Evolutionary conservation across 192 early-diverging fungal genomes (phyloP).

Genomic region (Backusella sp.): DNA sequence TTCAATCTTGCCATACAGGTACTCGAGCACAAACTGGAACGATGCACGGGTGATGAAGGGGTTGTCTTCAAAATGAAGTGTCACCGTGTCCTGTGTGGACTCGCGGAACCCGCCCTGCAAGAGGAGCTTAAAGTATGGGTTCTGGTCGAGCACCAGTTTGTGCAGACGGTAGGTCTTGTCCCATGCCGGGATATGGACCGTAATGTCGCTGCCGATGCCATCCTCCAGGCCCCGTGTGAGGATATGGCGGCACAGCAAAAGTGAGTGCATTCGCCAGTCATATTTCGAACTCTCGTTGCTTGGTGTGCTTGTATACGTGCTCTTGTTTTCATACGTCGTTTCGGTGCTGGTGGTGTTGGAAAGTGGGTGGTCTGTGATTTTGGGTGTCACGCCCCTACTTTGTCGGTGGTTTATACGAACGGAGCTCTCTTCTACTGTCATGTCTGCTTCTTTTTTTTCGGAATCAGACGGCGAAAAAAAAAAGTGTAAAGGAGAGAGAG

Average conservation of each 20-base stretch:
- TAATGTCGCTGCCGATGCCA: conserved; percentile 51
- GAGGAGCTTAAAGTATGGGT: conserved; percentile 46
- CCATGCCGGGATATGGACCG: conserved; percentile 41
- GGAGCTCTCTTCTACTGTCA: not conserved
- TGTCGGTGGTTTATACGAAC: not conserved
- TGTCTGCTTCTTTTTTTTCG: not conserved
- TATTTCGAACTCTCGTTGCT: conserved; percentile 12
- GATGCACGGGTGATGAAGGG: conserved; percentile 46
- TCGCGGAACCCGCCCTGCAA: conserved; percentile 51
- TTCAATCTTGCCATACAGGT: conserved; percentile 50
- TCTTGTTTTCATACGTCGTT: not conserved
- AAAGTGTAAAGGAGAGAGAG: too few species aligned
- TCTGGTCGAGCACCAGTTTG: conserved; percentile 52
- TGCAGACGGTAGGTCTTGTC: conserved; percentile 49
- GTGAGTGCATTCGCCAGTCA: conserved; percentile 28
- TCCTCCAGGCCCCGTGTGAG: conserved; percentile 43
- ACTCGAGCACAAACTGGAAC: conserved; percentile 49
- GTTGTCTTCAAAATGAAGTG: conserved; percentile 51
- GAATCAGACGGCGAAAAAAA: not conserved
- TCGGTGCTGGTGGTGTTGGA: not conserved
- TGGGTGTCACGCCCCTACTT: not conserved
- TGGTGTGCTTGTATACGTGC: not conserved
- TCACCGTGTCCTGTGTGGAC: conserved; percentile 22
- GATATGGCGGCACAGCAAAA: conserved; percentile 42
- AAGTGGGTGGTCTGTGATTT: conserved; percentile 18